Evolutionary conservation across 1,284 basidiomycete genomes (phyloP).

Genomic region (Boletus semigastroideus): DNA sequence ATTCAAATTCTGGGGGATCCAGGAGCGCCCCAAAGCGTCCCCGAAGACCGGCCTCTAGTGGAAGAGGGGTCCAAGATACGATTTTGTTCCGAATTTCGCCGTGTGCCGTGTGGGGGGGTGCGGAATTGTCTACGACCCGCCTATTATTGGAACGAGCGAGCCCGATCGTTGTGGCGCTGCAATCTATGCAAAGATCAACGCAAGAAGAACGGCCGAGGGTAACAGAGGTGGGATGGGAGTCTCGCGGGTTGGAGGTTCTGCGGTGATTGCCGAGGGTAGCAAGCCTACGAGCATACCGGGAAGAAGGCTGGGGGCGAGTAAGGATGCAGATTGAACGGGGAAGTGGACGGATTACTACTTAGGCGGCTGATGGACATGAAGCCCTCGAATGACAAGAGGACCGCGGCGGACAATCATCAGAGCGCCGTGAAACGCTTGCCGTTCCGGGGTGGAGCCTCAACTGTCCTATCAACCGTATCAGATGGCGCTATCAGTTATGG

Average conservation of each 20-base stretch:
- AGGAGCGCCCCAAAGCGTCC: background rate
- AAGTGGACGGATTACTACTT: slow-evolving; percentile 7
- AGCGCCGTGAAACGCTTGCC: slow-evolving; percentile 28
- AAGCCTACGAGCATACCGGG: slow-evolving; percentile 17
- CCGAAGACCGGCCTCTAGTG: no score
- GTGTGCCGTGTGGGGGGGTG: slow-evolving; percentile 3
- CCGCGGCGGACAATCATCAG: slow-evolving; percentile 20
- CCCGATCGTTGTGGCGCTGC: slow-evolving; percentile 16
- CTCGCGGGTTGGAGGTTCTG: background rate
- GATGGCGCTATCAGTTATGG: slow-evolving; percentile 20
- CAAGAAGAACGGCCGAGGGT: slow-evolving; percentile 8
- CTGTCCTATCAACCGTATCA: slow-evolving; percentile 31
- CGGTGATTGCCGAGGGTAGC: slow-evolving; percentile 4
- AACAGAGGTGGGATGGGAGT: slow-evolving; percentile 4
- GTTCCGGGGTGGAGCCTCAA: slow-evolving; percentile 7
- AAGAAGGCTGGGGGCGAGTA: slow-evolving; percentile 7
- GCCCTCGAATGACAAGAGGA: background rate
- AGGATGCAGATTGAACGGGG: slow-evolving; percentile 6
- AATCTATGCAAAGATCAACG: slow-evolving; percentile 12
- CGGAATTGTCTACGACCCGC: background rate
- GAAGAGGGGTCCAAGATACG: no score
- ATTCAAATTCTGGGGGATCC: slow-evolving; percentile 1
- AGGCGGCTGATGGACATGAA: background rate
- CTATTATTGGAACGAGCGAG: slow-evolving; percentile 10
- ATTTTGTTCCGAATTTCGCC: slow-evolving; percentile 15